Conservation (phyloP, 164 flowering plant species). For the Buxus sempervirens region DNA sequence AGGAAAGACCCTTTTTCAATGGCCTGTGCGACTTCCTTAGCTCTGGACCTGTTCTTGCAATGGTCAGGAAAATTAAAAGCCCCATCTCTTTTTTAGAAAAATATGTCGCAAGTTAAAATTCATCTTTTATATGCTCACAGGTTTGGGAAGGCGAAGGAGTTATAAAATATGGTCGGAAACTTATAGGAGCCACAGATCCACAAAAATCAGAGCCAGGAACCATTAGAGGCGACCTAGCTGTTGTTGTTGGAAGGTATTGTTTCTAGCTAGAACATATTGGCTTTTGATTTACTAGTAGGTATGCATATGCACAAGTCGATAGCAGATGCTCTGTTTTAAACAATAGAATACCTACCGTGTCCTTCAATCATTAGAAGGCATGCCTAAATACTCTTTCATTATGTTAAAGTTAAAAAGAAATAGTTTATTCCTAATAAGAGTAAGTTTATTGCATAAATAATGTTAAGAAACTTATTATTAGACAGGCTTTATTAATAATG, state of each 20-base stretch:
- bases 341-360: no score
- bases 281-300: no score
- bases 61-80: conserved; percentile 49
- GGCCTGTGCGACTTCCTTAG: conserved; percentile 92
- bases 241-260: conserved; percentile 91
- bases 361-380: no score
- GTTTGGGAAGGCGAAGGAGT: conserved; percentile 99
- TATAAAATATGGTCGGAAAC: conserved; percentile 87
- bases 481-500: no score
- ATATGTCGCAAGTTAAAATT: not conserved
- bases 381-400: no score
- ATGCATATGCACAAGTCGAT: no score
- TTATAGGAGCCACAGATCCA: conserved; percentile 98
- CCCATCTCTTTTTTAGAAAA: not conserved
- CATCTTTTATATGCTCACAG: conserved; percentile 29
- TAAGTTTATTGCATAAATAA: no score
- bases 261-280: not conserved
- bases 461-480: no score
- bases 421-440: no score
- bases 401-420: no score
- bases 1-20: conserved; percentile 88
- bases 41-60: conserved; percentile 98
- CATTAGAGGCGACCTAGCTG: conserved; percentile 97
- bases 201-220: conserved; percentile 99
- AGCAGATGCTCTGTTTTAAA: no score